These are phyloP conservation scores for Sarocladium strictum DNA, from an alignment of 2,329 filamentous ascomycete genomes.

Conservation along the genomic window DNA sequence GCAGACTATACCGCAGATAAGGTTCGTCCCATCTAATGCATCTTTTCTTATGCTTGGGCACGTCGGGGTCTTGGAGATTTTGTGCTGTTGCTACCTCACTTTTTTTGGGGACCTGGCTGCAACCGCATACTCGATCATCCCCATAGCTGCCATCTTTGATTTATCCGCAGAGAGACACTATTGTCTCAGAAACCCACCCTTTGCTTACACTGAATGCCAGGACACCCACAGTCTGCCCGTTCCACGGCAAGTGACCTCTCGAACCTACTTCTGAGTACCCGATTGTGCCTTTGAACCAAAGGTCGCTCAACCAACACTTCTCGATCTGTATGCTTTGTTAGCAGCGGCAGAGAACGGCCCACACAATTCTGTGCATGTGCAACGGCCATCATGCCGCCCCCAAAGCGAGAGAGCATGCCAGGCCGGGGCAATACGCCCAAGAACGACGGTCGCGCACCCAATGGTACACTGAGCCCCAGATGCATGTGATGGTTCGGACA, in stretches of 20 bases:
- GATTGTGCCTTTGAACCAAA: neutral
- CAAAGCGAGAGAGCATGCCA: slow-evolving; percentile 32
- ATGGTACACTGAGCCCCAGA: slow-evolving; percentile 24
- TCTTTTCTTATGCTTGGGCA: neutral
- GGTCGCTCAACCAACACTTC: neutral
- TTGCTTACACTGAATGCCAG: neutral
- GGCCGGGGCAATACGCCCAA: slow-evolving; percentile 24
- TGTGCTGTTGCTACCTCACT: neutral
- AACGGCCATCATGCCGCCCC: slow-evolving; percentile 26
- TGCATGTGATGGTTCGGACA: neutral
- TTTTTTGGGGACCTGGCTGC: neutral
- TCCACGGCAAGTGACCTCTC: neutral
- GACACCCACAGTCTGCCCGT: neutral
- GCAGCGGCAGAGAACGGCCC: slow-evolving; percentile 15
- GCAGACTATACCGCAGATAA: neutral
- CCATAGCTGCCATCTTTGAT: neutral
- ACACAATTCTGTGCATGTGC: slow-evolving; percentile 1
- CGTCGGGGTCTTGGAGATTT: neutral
- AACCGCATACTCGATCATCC: neutral
- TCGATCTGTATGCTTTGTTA: slow-evolving; percentile 19
- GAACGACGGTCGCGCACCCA: slow-evolving; percentile 20
- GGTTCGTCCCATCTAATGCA: neutral
- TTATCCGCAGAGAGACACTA: neutral
- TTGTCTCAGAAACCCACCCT: slow-evolving; percentile 1
- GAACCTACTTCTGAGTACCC: neutral